Percentiles rank a stretch among this genome's conserved stretches.
Evolutionary conservation across 2,329 filamentous ascomycete genomes (phyloP).

Genomic region (Grosmannia serpens): DNA sequence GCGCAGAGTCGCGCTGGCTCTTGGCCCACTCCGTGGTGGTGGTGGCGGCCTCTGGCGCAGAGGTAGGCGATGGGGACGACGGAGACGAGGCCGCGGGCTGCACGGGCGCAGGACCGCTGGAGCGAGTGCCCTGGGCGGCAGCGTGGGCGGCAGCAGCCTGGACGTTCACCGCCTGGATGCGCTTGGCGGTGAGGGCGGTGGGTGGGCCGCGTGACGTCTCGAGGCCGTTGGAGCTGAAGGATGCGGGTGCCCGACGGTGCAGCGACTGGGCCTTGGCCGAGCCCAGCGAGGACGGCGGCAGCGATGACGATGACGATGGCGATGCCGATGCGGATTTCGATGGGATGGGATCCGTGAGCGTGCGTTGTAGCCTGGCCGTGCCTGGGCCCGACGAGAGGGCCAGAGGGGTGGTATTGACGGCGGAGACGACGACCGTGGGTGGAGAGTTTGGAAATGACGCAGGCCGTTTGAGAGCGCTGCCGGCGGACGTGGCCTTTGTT

Average conservation of each 20-base stretch:
- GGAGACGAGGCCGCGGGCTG: not conserved
- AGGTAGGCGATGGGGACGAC: not conserved
- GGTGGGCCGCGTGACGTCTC: constrained; percentile 20
- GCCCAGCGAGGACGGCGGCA: not conserved
- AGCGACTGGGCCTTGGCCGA: constrained; percentile 18
- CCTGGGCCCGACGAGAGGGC: constrained; percentile 4
- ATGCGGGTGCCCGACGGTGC: constrained; percentile 27
- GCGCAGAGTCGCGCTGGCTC: not conserved
- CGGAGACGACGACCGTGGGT: constrained; percentile 9
- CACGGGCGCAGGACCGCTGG: not conserved
- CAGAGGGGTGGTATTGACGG: constrained; percentile 10
- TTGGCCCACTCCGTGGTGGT: not conserved
- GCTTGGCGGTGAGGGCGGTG: constrained; percentile 21
- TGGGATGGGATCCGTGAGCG: constrained; percentile 17
- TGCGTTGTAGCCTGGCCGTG: constrained; percentile 14
- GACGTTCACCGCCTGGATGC: constrained; percentile 17
- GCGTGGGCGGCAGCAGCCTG: constrained; percentile 12
- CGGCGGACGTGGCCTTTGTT: not conserved
- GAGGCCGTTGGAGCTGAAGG: constrained; percentile 24
- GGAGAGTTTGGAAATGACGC: constrained; percentile 26
- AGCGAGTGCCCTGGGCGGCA: not conserved
- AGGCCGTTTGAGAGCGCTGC: constrained; percentile 21
- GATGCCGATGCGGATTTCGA: constrained; percentile 4
- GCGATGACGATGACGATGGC: not conserved
- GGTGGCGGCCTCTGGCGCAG: not conserved